Base-by-base conservation (phyloP, 495 filamentous ascomycete species). In the Aspergillus olivimuriae region DNA sequence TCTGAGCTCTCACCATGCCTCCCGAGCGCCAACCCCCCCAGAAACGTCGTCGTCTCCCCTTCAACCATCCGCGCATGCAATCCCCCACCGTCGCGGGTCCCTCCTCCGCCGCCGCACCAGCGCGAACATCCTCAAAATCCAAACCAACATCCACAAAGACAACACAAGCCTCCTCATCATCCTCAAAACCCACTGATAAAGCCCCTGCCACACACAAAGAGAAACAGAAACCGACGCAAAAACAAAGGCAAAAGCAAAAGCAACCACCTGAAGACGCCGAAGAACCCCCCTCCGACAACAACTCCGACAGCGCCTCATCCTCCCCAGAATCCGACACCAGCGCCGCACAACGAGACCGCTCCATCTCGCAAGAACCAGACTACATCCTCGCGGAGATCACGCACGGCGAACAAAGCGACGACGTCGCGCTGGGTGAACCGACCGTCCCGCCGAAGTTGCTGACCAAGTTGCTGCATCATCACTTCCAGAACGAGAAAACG, bases 391-490 rank as follows among this genome's bases (percentile, higher is more conserved):
- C 70, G 1, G 70, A 74, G 33, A 69, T 74, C 31, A 67, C 54
- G 14, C 53, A 61, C 30, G 52, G 51, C 10, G 43, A 63, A 2
- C 38, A 52, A 23, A 20, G 44, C 2, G 53, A 62, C 5, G 58
- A 70, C 23, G 56, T 73, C 17, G 45, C 55, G 8, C 61, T 56
- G 12, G 60, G 59, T 15, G 62, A 72, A 2, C 73, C 76, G 1
- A 69, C 72, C 1, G 84, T 98, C 14, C 88, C 89, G 6, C 69
- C 75, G 2, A 81, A 84, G 35, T 70, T 98, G 16, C 64, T 98
- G 11, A 83, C 82, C 4, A 71, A 73, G 34, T 58, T 97, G 1
- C 65, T 97, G 22, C 83, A 94, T 55, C 77, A 89, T 44, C 80
- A 83, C 61, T 94, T 95, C 54, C 73, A 82, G 43, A 74, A 78